Evolutionary conservation across 345 rosid genomes (phyloP).

Genomic region (Acer yangbiense): DNA sequence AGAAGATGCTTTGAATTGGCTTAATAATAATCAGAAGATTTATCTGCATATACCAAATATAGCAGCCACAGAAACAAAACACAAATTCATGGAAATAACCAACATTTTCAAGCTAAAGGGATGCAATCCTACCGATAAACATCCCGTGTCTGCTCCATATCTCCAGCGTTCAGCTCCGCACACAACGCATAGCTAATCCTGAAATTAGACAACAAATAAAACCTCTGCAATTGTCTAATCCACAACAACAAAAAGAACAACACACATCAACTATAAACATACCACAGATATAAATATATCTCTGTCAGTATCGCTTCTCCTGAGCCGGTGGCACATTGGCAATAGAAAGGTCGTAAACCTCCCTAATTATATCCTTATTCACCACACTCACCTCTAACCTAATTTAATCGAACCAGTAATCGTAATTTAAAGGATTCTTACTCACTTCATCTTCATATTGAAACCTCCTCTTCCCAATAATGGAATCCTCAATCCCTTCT

Average conservation of each 20-base stretch:
- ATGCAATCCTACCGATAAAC: slow-evolving; percentile 60
- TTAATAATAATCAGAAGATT: background rate
- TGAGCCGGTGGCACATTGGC: slow-evolving; percentile 83
- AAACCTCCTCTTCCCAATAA: slow-evolving; percentile 87
- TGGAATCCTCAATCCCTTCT: slow-evolving; percentile 88
- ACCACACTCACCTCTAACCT: slow-evolving; percentile 80
- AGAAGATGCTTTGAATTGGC: background rate
- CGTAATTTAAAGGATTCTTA: slow-evolving; percentile 80
- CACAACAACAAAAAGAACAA: background rate
- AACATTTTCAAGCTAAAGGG: background rate
- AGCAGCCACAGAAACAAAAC: background rate
- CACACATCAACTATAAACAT: slow-evolving; percentile 27
- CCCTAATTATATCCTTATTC: slow-evolving; percentile 62
- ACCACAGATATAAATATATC: slow-evolving; percentile 84
- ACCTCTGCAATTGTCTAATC: background rate
- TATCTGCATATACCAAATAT: slow-evolving; percentile 3
- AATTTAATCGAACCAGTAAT: slow-evolving; percentile 83
- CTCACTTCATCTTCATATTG: slow-evolving; percentile 86
- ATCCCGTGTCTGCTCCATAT: slow-evolving; percentile 68
- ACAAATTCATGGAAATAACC: background rate
- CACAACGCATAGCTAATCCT: slow-evolving; percentile 92
- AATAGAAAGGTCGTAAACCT: slow-evolving; percentile 82
- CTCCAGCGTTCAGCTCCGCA: slow-evolving; percentile 83
- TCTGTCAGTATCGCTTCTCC: slow-evolving; percentile 56
- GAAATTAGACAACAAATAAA: slow-evolving; percentile 4